Base-by-base conservation (phyloP, 2,329 filamentous ascomycete species). In the Penicillium rolfsii region DNA sequence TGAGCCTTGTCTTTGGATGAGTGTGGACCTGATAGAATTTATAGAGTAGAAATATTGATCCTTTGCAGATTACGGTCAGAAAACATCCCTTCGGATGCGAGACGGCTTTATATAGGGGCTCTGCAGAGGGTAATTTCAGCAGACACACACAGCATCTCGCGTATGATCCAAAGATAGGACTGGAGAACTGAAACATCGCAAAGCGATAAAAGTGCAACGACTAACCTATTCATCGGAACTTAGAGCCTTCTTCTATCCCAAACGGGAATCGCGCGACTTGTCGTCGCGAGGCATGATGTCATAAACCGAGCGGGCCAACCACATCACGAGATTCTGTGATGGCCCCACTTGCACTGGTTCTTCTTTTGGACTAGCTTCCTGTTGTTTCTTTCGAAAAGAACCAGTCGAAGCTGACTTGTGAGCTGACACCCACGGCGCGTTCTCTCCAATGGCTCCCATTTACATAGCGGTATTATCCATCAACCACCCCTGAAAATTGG, bases 291-390 rank as follows among this genome's bases (percentile, higher is more conserved):
- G 46, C 26, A 55, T 69, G 67, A 67, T 49, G 62, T 69, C 67
- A 69, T n/a, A 59, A 67, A 57, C 65, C 67, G 67, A 69, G 56
- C 67, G 1, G 57, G 24, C 67, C 64, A 67, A 69, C 58, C 33
- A 60, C 43, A 55, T 26, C 22, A 16, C 43, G 28, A 7, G 2
- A 4, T 30, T 41, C 12, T 8, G n/a, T 45, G n/a, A 6, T 45
- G 2, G 24, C 24, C 11, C 24, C 35, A 53, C 19, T 6, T 7
- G 16, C 49, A 2, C 22, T 38, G 16, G 22, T 5, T 9, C 22
- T 26, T 12, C 6, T 26, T 40, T 53, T 16, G 12, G 35, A 40
- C 50, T 53, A 53, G 50, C 19, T 28, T 52, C 2, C 14, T 35
- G 14, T 48, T 6, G 45, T 19, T 30, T 48, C 45, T 11, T n/a